Percentiles rank a stretch among this genome's conserved stretches.
Evolutionary conservation across 768 basidiomycete genomes (phyloP).

Genomic region (Mycena kentingensis): DNA sequence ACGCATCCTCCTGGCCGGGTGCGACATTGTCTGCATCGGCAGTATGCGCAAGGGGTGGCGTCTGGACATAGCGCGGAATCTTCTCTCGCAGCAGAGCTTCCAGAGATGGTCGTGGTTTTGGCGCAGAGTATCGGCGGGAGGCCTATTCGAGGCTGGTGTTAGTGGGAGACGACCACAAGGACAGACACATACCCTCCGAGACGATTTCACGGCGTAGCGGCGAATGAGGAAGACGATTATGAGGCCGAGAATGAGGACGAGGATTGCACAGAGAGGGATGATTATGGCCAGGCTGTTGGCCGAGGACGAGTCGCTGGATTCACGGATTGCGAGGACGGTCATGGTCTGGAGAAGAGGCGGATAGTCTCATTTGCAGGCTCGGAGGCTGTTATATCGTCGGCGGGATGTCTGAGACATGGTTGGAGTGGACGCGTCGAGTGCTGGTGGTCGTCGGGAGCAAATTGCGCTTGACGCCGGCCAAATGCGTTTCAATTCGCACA

Average conservation of each 20-base stretch:
- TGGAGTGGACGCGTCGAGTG: too few relatives aligned
- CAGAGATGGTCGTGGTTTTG: neutral
- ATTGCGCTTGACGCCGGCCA: too few relatives aligned
- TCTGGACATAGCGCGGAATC: neutral
- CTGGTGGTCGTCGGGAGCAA: too few relatives aligned
- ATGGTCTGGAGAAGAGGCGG: neutral
- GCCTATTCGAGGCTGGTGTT: neutral
- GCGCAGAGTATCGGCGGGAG: neutral
- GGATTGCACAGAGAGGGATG: neutral
- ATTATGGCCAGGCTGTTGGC: neutral
- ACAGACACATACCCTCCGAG: neutral
- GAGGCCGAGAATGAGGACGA: neutral
- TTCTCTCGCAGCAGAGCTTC: neutral
- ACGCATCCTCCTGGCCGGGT: constrained; percentile 9
- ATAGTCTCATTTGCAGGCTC: neutral
- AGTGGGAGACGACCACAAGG: neutral
- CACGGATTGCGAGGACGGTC: neutral
- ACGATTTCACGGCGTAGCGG: neutral
- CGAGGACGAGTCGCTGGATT: neutral
- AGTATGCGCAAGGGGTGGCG: constrained; percentile 3
- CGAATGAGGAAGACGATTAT: neutral
- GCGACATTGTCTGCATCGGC: constrained; percentile 5
- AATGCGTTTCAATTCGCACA: too few relatives aligned
- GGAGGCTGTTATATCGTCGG: neutral
- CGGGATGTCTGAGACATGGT: neutral